These are phyloP conservation scores for Cornus florida DNA, from an alignment of 148 eudicot species.

Conservation along the genomic window DNA sequence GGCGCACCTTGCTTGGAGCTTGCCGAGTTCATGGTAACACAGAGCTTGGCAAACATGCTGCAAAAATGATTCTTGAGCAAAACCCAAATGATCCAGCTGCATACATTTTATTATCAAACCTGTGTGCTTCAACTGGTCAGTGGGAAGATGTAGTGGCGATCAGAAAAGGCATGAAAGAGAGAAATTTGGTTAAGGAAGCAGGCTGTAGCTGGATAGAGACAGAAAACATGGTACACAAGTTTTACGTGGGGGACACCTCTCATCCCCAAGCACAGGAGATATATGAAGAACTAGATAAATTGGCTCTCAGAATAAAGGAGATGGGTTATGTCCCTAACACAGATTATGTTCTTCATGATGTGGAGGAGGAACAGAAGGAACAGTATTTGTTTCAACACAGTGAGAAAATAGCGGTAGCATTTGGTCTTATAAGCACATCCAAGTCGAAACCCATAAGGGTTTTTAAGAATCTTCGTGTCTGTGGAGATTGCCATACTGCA, in stretches of 20 bases:
- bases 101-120: conserved; percentile 49
- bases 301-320: conserved; percentile 46
- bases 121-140: conserved; percentile 51
- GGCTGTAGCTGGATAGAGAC: conserved; percentile 75
- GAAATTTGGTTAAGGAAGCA: conserved; percentile 70
- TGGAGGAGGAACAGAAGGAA: conserved; percentile 60
- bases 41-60: conserved; percentile 47
- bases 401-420: no score
- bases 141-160: conserved; percentile 43
- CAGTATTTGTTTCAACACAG: no score
- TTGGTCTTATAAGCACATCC: no score
- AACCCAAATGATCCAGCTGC: conserved; percentile 67
- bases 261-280: conserved; percentile 53
- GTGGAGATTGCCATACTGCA: no score
- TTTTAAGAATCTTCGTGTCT: no score
- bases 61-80: conserved; percentile 48
- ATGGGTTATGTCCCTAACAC: conserved; percentile 64
- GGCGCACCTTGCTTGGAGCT: conserved; percentile 68
- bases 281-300: conserved; percentile 41
- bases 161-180: conserved; percentile 41
- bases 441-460: no score
- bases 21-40: conserved; percentile 48
- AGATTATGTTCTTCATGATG: conserved; percentile 60
- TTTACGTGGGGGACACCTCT: conserved; percentile 60
- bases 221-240: conserved; percentile 48